These are phyloP conservation scores for Stachybotrys echinatus DNA, from an alignment of 2,329 filamentous ascomycete genomes.

Conservation along the genomic window DNA sequence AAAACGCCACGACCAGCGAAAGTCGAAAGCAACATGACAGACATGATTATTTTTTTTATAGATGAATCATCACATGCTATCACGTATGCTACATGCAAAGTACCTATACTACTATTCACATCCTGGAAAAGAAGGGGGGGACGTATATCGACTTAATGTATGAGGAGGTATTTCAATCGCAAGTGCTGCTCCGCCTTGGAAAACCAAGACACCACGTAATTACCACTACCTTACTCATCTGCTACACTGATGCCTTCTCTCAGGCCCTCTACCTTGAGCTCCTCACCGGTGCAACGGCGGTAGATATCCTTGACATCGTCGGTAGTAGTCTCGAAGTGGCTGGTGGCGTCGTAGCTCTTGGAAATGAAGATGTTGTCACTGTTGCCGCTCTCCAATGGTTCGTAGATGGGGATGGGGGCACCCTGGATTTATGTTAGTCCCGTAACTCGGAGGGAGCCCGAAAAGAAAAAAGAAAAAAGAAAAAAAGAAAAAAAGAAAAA, in stretches of 20 bases:
- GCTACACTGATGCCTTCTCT: constrained; percentile 73
- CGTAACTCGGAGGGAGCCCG: too few species aligned
- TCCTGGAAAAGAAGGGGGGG: background rate
- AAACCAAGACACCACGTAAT: background rate
- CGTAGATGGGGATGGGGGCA: constrained; percentile 86
- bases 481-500: background rate
- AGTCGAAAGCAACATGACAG: too few species aligned
- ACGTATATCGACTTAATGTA: background rate
- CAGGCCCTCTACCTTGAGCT: constrained; percentile 82
- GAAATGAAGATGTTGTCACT: constrained; percentile 95
- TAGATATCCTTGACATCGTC: constrained; percentile 97
- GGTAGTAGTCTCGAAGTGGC: constrained; percentile 88
- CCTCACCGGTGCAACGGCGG: constrained; percentile 73
- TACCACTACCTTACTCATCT: constrained; percentile 48
- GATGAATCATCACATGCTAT: too few species aligned
- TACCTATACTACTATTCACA: background rate
- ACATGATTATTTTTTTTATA: too few species aligned
- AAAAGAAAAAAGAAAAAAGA: background rate
- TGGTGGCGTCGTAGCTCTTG: constrained; percentile 97
- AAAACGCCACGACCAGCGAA: too few species aligned
- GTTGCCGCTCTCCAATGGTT: constrained; percentile 75
- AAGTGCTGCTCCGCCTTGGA: too few species aligned
- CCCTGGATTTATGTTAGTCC: constrained; percentile 36
- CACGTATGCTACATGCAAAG: too few species aligned
- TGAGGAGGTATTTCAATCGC: background rate